phyloP scores from a whole-genome alignment of 202 grass and related monocot species.

The Setaria italica region DNA sequence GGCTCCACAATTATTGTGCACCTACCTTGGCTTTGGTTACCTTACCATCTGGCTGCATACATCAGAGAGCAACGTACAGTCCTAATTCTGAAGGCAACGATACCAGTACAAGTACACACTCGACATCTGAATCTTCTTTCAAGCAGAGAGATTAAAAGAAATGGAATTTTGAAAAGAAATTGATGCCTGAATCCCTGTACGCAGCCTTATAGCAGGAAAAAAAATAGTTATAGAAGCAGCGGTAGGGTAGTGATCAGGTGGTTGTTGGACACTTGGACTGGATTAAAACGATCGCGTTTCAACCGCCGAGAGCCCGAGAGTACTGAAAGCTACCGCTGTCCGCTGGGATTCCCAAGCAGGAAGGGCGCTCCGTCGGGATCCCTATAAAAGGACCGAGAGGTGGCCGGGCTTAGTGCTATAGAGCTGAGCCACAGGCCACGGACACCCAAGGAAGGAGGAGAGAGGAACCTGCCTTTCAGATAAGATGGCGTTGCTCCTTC shows the following conservation, averaged over 20 bases:
- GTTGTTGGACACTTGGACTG: slow-evolving; percentile 34
- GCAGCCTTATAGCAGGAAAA: neutral
- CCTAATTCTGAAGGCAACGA: slow-evolving; percentile 5
- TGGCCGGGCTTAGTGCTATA: slow-evolving; percentile 26
- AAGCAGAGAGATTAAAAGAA: neutral
- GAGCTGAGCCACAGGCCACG: neutral
- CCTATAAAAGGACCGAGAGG: slow-evolving; percentile 52
- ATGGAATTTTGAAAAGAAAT: neutral
- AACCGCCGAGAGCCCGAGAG: slow-evolving; percentile 42
- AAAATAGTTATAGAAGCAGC: slow-evolving; percentile 13
- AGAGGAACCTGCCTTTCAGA: slow-evolving; percentile 40
- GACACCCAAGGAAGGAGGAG: neutral
- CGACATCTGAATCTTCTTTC: slow-evolving; percentile 16
- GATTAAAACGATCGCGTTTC: slow-evolving; percentile 33
- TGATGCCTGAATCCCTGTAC: slow-evolving; percentile 4
- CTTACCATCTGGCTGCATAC: neutral
- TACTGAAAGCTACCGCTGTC: slow-evolving; percentile 47
- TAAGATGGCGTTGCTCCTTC: slow-evolving; percentile 47
- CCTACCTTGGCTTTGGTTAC: slow-evolving; percentile 44
- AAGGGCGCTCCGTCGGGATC: slow-evolving; percentile 26
- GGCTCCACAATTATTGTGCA: slow-evolving; percentile 44
- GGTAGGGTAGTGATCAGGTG: slow-evolving; percentile 19
- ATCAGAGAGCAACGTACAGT: neutral
- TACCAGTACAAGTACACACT: neutral
- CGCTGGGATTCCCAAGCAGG: slow-evolving; percentile 32